These are phyloP conservation scores for Coprinopsis sp. DNA, from an alignment of 768 basidiomycete genomes.

Conservation along the genomic window DNA sequence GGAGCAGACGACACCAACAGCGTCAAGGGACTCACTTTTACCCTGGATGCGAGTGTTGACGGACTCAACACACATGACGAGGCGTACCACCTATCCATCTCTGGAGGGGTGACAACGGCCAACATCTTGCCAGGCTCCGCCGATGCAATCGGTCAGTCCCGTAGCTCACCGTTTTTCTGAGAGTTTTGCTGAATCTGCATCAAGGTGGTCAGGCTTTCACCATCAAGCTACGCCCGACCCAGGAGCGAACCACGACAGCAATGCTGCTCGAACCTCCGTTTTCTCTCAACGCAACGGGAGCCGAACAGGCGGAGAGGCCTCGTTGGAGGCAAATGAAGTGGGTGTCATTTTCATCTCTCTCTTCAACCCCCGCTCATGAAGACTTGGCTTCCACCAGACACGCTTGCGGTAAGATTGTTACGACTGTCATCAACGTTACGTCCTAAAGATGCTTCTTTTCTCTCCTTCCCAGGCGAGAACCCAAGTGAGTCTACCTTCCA, in stretches of 20 bases:
- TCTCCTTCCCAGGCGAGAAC: slow-evolving; percentile 41
- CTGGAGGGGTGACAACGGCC: slow-evolving; percentile 78
- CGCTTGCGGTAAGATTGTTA: slow-evolving; percentile 37
- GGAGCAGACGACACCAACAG: slow-evolving; percentile 54
- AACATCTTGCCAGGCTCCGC: slow-evolving; percentile 72
- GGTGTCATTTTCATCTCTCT: slow-evolving; percentile 16
- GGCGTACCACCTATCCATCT: slow-evolving; percentile 55
- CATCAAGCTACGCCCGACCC: slow-evolving; percentile 72
- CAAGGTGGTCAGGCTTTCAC: slow-evolving; percentile 79
- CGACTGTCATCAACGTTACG: too few species aligned
- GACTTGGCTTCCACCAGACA: slow-evolving; percentile 28
- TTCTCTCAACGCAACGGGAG: slow-evolving; percentile 38
- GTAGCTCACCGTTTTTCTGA: neutral
- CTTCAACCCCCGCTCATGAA: neutral
- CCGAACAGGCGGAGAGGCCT: slow-evolving; percentile 35
- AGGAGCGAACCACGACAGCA: slow-evolving; percentile 64
- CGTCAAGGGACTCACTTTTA: slow-evolving; percentile 32
- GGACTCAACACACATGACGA: slow-evolving; percentile 75
- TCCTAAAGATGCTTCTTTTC: too few species aligned
- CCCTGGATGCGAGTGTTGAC: slow-evolving; percentile 67
- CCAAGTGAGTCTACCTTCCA: slow-evolving; percentile 40
- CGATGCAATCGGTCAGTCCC: slow-evolving; percentile 47
- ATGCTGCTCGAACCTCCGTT: slow-evolving; percentile 77
- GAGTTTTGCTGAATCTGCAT: neutral
- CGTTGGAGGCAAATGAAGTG: slow-evolving; percentile 76